Evolutionary conservation across 2,329 filamentous ascomycete species (phyloP), one percentile per base, ranked within the genome.

Genomic region (Ambrosiella beaveri): DNA sequence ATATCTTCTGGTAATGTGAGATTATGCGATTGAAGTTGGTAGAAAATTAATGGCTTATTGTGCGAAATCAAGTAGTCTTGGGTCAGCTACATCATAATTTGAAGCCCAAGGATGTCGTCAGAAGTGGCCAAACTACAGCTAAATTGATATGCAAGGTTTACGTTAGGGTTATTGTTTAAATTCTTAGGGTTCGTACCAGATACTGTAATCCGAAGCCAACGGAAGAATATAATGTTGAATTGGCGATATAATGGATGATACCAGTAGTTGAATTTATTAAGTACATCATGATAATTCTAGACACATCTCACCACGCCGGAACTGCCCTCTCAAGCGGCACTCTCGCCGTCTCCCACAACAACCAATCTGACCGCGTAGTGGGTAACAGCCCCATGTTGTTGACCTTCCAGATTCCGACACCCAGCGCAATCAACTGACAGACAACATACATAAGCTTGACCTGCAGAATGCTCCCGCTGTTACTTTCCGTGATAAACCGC

Each of bases 351-450:
- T 98, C 93, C 93, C 93, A 98, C 59, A 91, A 91, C 65, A 98
- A 74, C 93, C 93, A 98, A 70, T 98, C 93, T 63, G 89, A 95
- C 68, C 88, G 83, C 61, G 93, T 97, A 57, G 93, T 98, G 82
- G 93, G 93, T 69, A 98, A 75, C 64, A 98, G 71, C 0, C 93
- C 93, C 93, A 98, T 98, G 41, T 80, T 82, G 70, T 97, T 95
- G 36, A 98, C 82, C 71, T 98, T 98, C 88, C 89, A 98, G 56
- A 98, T 75, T 2, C 93, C 93, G 67, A 98, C 73, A 0, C 76
- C 89, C 65, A 98, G 70, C 56, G 91, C 85, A 59, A 93, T 71
- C 62, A 94, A 69, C 70, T 98, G 94, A 78, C 91, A 93, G 5
- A 81, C 76, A 49, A 98, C 79, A 68, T 95, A 98, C 4, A 89